phyloP scores from a whole-genome alignment of 73 alveolate species.

The Tetrahymena elliotti region DNA sequence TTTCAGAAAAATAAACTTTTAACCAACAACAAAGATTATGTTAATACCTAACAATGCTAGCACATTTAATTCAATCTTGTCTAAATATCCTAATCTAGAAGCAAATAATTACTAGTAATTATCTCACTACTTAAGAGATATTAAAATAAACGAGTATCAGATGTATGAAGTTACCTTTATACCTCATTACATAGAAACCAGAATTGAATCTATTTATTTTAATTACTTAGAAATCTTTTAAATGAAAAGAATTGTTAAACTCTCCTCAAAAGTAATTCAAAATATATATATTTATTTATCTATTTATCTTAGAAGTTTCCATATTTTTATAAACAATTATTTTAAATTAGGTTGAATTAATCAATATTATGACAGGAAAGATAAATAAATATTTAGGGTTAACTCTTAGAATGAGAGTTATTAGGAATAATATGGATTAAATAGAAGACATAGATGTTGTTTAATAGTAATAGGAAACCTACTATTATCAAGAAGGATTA shows the following conservation, averaged over 20 bases:
- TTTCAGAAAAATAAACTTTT: background rate
- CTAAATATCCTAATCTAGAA: background rate
- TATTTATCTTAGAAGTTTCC: background rate
- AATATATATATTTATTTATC: background rate
- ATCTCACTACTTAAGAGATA: background rate
- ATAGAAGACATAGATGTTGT: background rate
- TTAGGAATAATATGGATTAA: background rate
- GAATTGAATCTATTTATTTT: background rate
- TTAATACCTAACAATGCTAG: background rate
- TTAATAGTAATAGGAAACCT: background rate
- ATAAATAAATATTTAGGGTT: background rate
- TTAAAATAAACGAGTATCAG: background rate
- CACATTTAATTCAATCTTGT: background rate
- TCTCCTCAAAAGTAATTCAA: background rate
- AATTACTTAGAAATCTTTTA: background rate
- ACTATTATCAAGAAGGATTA: background rate
- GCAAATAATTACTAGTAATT: background rate
- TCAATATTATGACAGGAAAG: background rate
- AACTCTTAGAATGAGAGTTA: background rate
- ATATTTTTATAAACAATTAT: background rate
- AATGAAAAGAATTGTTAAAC: background rate
- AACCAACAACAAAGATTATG: background rate
- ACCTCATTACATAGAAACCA: background rate
- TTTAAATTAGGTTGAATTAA: background rate
- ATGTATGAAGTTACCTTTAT: background rate